Base-by-base conservation (phyloP, 805 yeast genomes). In the Brettanomyces custersianus region DNA sequence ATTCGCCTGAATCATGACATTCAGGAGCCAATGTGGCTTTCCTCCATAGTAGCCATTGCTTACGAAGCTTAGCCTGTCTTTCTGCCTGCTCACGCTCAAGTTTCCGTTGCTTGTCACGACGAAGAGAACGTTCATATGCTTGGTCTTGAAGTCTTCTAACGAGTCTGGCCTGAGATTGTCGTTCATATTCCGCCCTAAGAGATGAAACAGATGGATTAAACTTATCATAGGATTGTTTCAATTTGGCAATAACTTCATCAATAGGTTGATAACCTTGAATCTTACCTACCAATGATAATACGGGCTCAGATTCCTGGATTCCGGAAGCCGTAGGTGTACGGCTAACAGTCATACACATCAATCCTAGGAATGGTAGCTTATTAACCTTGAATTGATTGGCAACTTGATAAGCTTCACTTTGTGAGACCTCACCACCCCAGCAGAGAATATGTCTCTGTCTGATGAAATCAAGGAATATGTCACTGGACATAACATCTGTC, bases 381-480 rank as follows among this genome's bases (percentile, higher is more conserved):
- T 85, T 70, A 28, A 80, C 79, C 39, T 73, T 71, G 40, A 88
- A 68, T 26, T 80, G 75, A 49, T 81, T 78, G 0, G 94, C 81
- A 12, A 86, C 77, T 47, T 85, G 94, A 50, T 74, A 77, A 1
- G 90, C 84, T 55, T 90, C 97, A 16, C 87, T 74, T 38, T 77
- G 76, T n/a, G 72, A 69, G 18, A 81, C 72, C 51, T 84, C 80
- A 7, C 96, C 95, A 29, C 88, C 94, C 97, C 97, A 90, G 2
- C 84, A 58, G 3, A 84, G 44, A 2, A 79, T 53, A 31, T 82
- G 69, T 32, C 67, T 69, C 16, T 70, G 68, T 16, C 58, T 59
- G 36, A 75, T 50, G 46, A 67, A 63, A 25, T 63, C 55, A 11
- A 72, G 59, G 36, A 83, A 74, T 19, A 54, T 56, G 3, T 65